These are phyloP conservation scores for Butyriboletus loyo DNA, from an alignment of 768 basidiomycete genomes.

Conservation along the genomic window DNA sequence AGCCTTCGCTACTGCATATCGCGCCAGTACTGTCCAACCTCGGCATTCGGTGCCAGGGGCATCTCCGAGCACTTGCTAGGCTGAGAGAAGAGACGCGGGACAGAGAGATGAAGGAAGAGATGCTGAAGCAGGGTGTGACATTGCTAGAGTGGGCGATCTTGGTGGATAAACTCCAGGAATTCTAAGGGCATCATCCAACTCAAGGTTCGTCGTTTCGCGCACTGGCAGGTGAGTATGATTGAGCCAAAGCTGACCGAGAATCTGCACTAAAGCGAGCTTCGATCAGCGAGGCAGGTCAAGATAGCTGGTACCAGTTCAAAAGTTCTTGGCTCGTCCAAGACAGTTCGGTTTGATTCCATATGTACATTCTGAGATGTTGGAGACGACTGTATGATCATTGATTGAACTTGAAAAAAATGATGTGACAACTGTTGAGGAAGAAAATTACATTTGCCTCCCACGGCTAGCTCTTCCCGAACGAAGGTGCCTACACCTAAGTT, in stretches of 20 bases:
- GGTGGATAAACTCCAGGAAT: constrained; percentile 55
- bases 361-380: background rate
- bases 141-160: constrained; percentile 79
- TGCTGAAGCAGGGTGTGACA: constrained; percentile 63
- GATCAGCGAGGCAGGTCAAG: background rate
- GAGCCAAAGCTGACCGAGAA: background rate
- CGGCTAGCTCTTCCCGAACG: too few species aligned
- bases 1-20: constrained; percentile 64
- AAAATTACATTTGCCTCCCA: background rate
- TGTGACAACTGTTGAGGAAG: background rate
- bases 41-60: constrained; percentile 58
- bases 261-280: background rate
- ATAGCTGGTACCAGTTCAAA: background rate
- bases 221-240: background rate
- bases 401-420: background rate
- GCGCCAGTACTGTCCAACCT: constrained; percentile 52
- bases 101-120: constrained; percentile 67
- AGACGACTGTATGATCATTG: background rate
- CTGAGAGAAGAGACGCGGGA: constrained; percentile 66
- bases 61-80: constrained; percentile 58
- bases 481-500: background rate
- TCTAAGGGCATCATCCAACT: constrained; percentile 15
- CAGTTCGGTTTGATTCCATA: background rate
- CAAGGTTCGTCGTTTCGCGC: background rate
- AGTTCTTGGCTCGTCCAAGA: background rate